Evolutionary conservation across 2,329 filamentous ascomycete genomes (phyloP), one percentile per base, ranked within the genome.

Genomic region (Furcasterigmium furcatum): DNA sequence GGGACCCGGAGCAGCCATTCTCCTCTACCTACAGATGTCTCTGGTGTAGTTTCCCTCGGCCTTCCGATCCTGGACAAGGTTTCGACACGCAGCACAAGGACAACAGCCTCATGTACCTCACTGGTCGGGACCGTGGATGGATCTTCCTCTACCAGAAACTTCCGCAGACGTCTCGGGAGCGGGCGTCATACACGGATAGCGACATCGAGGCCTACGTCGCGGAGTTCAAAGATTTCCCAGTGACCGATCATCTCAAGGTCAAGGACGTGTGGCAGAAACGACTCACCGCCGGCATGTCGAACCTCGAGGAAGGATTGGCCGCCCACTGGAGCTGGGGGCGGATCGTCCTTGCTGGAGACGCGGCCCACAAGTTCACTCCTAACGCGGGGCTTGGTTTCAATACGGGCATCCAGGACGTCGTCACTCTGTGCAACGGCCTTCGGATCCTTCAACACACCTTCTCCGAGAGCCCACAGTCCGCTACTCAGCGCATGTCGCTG

Each of bases 351-450:
- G 58, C 52, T 0, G 67, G 67, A 0, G 67, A 71, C 34, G 52
- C 67, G 0, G 58, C 56, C 2, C 67, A 70, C 46, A 70, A 69
- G 34, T 62, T 63, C 42, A 68, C 65, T 0, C 64, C 67, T 0
- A 66, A 62, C 40, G 55, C 62, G 0, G 65, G 63, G 0, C 53
- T 57, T 1, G 66, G 66, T 1, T 60, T 60, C 30, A 68, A 70
- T 50, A 60, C 60, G 18, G 66, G 60, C 0, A 53, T 70, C 1
- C 56, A 63, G 27, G 64, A 67, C 13, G 45, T 63, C 1, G 55
- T 63, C 5, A 54, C 49, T 0, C 47, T 66, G 1, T 49, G 50
- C 42, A 66, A 66, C 41, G 50, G 52, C 9, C 53, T 66, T 7
- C 44, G 55, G n/a, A 19, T 4, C n/a, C n/a, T 36, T 14, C 4